phyloP scores from a whole-genome alignment of 202 grass and related monocot species.

The Musa balbisiana region DNA sequence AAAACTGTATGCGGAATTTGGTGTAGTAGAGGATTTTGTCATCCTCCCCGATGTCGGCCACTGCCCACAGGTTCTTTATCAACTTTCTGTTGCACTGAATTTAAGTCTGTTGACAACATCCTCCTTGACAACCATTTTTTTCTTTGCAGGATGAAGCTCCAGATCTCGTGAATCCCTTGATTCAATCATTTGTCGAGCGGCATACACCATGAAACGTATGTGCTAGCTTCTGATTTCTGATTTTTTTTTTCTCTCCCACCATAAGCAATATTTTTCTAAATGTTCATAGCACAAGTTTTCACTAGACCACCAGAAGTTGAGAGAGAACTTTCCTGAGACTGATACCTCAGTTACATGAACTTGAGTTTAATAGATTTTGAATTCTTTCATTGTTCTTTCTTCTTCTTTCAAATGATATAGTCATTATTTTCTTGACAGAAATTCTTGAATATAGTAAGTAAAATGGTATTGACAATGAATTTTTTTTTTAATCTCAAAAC shows the following conservation, averaged over 20 bases:
- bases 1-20: slow-evolving; percentile 64
- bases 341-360: no score
- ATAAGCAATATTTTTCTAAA: background rate
- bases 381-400: no score
- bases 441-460: no score
- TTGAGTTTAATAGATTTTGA: no score
- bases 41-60: slow-evolving; percentile 85
- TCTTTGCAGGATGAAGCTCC: slow-evolving; percentile 79
- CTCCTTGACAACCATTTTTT: slow-evolving; percentile 16
- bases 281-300: background rate
- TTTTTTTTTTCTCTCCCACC: background rate
- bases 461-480: no score
- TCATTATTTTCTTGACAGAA: no score
- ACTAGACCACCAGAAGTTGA: background rate
- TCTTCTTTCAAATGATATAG: no score
- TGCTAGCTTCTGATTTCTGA: background rate
- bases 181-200: slow-evolving; percentile 57
- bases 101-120: background rate
- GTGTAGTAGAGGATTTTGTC: slow-evolving; percentile 77
- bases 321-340: no score
- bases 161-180: slow-evolving; percentile 80
- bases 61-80: slow-evolving; percentile 76
- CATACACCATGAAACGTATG: slow-evolving; percentile 34
- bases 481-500: no score
- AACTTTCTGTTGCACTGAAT: background rate